A percentile compares a stretch with the other conserved stretches of the same genome.
Conservation (phyloP, 306 rosid species). For the Echinosophora koreensis region DNA sequence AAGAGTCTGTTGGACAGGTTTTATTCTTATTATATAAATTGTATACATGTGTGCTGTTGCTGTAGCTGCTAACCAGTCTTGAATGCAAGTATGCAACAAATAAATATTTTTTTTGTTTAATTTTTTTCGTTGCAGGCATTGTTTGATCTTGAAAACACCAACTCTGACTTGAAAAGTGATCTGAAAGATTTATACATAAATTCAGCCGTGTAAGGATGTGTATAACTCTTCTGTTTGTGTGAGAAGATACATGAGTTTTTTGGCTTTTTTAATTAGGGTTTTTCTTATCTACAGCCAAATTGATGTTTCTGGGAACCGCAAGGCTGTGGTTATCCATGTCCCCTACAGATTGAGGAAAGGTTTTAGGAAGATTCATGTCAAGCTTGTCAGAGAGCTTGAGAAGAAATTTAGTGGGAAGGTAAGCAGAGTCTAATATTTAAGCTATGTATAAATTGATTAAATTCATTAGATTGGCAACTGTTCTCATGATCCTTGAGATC, state of each 20-base stretch:
- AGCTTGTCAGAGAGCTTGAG: conserved; percentile 93
- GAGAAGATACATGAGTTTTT: not conserved
- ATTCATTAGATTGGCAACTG: not conserved
- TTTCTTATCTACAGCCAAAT: conserved; percentile 62
- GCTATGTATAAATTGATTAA: not conserved
- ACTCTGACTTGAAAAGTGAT: conserved; percentile 87
- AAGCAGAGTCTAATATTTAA: not conserved
- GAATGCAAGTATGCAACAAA: not conserved
- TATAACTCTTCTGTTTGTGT: not conserved
- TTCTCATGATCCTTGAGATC: not conserved
- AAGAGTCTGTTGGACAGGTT: conserved; percentile 85
- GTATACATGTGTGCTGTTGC: not conserved
- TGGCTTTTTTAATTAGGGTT: not conserved
- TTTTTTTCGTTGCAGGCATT: conserved; percentile 57
- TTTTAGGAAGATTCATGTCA: conserved; percentile 76
- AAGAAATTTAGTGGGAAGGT: conserved; percentile 95
- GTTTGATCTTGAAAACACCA: conserved; percentile 81
- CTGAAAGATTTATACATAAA: conserved; percentile 90
- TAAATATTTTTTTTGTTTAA: not conserved
- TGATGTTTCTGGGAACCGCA: conserved; percentile 78
- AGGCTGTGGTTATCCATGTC: conserved; percentile 82
- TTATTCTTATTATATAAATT: not conserved
- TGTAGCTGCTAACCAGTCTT: not conserved
- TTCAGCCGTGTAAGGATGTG: conserved; percentile 73
- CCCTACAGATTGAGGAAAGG: conserved; percentile 86